phyloP scores from a whole-genome alignment of 306 rosid species.

The Cucurbita maxima region DNA sequence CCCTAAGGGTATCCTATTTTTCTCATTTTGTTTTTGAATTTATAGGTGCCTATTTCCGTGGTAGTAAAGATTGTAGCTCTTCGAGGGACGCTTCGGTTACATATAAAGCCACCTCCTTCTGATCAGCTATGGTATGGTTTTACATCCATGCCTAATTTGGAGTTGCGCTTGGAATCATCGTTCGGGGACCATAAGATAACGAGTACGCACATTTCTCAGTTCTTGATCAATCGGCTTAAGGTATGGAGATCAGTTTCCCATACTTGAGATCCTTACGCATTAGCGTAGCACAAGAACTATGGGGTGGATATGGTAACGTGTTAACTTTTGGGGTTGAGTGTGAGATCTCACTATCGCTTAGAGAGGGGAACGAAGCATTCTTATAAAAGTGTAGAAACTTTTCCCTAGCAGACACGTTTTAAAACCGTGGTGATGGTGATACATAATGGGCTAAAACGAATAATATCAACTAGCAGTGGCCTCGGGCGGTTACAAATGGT shows the following conservation, averaged over 20 bases:
- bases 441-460: too few relatives aligned
- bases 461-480: too few relatives aligned
- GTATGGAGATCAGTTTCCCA: conserved; percentile 22
- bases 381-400: too few relatives aligned
- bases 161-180: conserved; percentile 60
- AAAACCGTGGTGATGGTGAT: too few relatives aligned
- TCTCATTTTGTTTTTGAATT: not conserved
- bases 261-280: not conserved
- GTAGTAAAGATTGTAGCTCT: conserved; percentile 64
- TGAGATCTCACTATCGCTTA: too few relatives aligned
- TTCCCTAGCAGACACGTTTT: too few relatives aligned
- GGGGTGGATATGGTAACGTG: not conserved
- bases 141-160: conserved; percentile 84
- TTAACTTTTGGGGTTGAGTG: too few relatives aligned
- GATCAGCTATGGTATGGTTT: conserved; percentile 82
- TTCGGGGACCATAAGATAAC: conserved; percentile 80
- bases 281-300: not conserved
- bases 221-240: conserved; percentile 63
- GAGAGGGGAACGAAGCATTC: too few relatives aligned
- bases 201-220: conserved; percentile 45
- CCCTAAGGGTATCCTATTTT: not conserved
- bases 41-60: conserved; percentile 74
- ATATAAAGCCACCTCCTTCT: conserved; percentile 90
- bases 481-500: too few relatives aligned
- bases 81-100: conserved; percentile 72